Base-by-base conservation (phyloP, 768 basidiomycete species). In the Chlorophyllum brunneum region DNA sequence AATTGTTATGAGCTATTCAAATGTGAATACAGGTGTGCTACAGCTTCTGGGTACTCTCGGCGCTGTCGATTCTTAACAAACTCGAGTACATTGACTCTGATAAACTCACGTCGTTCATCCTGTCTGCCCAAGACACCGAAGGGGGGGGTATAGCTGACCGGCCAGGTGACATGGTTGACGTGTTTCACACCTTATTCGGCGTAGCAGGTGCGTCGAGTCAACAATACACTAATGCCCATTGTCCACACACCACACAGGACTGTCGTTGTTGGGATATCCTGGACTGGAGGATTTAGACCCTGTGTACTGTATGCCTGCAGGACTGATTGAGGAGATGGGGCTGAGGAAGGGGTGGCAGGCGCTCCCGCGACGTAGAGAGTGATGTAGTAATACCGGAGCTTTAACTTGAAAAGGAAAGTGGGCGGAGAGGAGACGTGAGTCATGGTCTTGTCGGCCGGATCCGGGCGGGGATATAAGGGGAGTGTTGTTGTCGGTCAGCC, bases 131-230 rank as follows among this genome's bases (percentile, higher is more conserved):
- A 72, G 97, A 98, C 62, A 71, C 78, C 0, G 95, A 98, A 58
- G 80, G 74, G 4, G 97, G 97, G 2, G 97, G 97, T 0, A 97
- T 98, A 23, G 87, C 94, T 0, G 97, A 99, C 66, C 73, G 97
- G 38, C 91, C 92, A 0, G 94, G 91, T 0, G 85, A 99, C 65
- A 86, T 94, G 81, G 83, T 83, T 1, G 97, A 99, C 61, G 95
- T 99, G n/a, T 99, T 97, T 68, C 95, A 99, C 62, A 98, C 95
- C 0, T 67, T 77, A 9, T 99, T 99, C 58, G 97, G 97, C 1
- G 71, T 98, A 2, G 92, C 93, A 55, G 94, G 92, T 78, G 59
- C 45, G 65, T 58, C 43, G 42, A 22, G 2, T 48, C 6, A 10
- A 22, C 15, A 47, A 8, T 47, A n/a, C n/a, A n/a, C n/a, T n/a